Evolutionary conservation across 2,329 filamentous ascomycete genomes (phyloP).

Genomic region (Xylariaceae sp.): DNA sequence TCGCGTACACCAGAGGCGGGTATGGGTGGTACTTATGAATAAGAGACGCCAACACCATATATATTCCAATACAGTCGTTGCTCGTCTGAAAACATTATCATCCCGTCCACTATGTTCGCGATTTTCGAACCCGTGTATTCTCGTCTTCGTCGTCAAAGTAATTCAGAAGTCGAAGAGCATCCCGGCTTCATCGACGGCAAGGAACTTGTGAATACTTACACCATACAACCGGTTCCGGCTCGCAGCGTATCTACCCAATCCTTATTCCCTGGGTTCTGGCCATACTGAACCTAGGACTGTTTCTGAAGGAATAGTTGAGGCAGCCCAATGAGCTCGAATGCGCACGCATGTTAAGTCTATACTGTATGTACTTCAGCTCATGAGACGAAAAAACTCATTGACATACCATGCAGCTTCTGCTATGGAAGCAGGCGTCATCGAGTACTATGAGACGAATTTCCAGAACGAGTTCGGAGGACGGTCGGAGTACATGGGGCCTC

Average conservation of each 20-base stretch:
- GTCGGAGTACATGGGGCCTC: neutral
- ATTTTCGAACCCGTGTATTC: slow-evolving; percentile 1
- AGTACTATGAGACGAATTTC: slow-evolving; percentile 8
- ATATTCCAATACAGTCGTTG: neutral
- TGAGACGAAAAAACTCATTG: neutral
- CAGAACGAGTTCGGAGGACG: slow-evolving; percentile 7
- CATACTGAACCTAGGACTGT: neutral
- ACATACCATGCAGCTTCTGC: slow-evolving; percentile 3
- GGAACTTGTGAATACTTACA: neutral
- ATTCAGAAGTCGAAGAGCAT: slow-evolving; percentile 2
- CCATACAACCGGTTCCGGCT: neutral
- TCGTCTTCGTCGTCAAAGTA: slow-evolving; percentile 1
- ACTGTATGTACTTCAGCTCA: neutral
- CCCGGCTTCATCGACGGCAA: slow-evolving; percentile 1
- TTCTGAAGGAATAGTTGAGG: slow-evolving; percentile 2
- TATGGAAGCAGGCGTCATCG: slow-evolving; percentile 1
- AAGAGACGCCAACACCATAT: no score
- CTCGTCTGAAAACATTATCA: neutral
- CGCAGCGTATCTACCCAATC: neutral
- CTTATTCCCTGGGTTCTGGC: slow-evolving; percentile 5
- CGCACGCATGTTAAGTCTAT: slow-evolving; percentile 1
- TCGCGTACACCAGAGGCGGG: no score
- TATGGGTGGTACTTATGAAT: no score
- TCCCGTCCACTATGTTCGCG: slow-evolving; percentile 6
- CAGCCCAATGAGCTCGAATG: slow-evolving; percentile 1